A percentile compares a stretch with the other conserved stretches of the same genome.
Conservation (phyloP, 306 rosid genomes). For the Senna siamea region DNA sequence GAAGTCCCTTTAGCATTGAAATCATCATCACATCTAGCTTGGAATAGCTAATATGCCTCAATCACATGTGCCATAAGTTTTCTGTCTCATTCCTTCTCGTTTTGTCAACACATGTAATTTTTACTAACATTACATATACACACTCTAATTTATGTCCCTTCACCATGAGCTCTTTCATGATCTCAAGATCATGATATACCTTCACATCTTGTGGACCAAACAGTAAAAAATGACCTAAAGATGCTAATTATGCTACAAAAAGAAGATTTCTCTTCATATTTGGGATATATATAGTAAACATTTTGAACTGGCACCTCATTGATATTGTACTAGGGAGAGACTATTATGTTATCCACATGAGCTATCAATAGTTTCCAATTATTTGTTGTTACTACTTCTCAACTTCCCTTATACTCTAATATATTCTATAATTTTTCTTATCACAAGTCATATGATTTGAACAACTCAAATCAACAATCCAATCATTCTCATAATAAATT, state of each 20-base stretch:
- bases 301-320: constrained; percentile 2
- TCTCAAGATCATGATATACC: constrained; percentile 6
- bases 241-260: neutral
- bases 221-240: neutral
- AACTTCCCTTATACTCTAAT: too few species aligned
- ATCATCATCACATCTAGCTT: too few species aligned
- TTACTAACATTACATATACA: neutral
- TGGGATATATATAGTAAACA: constrained; percentile 14
- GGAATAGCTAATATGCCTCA: too few species aligned
- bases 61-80: too few species aligned
- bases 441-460: too few species aligned
- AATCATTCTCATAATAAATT: too few species aligned
- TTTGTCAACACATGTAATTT: too few species aligned
- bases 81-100: too few species aligned
- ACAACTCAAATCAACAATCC: too few species aligned
- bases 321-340: neutral
- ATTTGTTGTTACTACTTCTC: neutral
- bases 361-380: constrained; percentile 12
- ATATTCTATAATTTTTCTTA: too few species aligned
- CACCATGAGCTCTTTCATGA: neutral
- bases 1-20: too few species aligned
- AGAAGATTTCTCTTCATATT: too few species aligned
- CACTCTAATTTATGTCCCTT: neutral
- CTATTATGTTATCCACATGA: neutral
- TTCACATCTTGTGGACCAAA: constrained; percentile 8